Conservation (phyloP, 1,139 yeast species). For the Yamadazyma conglobata region DNA sequence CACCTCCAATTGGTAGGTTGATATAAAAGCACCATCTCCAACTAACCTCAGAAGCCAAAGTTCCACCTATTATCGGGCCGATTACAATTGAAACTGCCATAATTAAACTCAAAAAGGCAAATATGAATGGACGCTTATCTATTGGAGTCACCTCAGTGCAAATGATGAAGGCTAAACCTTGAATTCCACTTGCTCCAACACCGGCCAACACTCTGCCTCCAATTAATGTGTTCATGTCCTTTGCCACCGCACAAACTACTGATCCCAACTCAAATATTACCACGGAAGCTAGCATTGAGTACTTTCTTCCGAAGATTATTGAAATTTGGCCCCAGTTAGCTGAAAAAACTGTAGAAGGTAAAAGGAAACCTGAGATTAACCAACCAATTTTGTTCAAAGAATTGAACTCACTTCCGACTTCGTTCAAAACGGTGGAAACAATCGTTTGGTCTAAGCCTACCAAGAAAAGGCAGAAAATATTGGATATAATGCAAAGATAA, state of each 20-base stretch:
- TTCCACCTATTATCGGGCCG: constrained; percentile 58
- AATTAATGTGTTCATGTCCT: constrained; percentile 32
- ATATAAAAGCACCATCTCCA: constrained; percentile 85
- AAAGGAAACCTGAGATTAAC: constrained; percentile 57
- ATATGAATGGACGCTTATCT: constrained; percentile 23
- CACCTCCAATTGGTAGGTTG: constrained; percentile 37
- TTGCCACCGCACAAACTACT: constrained; percentile 35
- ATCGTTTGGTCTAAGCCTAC: constrained; percentile 43
- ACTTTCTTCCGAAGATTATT: constrained; percentile 46
- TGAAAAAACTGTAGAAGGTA: constrained; percentile 36
- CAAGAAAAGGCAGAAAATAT: constrained; percentile 31
- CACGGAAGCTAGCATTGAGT: constrained; percentile 33
- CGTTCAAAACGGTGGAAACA: constrained; percentile 33
- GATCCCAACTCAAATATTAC: constrained; percentile 37
- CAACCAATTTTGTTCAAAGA: constrained; percentile 56
- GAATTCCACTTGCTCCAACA: constrained; percentile 33
- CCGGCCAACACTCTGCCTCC: constrained; percentile 39
- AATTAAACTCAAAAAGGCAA: constrained; percentile 42
- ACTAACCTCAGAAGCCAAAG: constrained; percentile 37
- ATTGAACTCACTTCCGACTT: constrained; percentile 36
- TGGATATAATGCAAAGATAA: constrained; percentile 23
- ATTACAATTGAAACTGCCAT: constrained; percentile 45
- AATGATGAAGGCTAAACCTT: constrained; percentile 25
- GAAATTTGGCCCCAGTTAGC: constrained; percentile 41
- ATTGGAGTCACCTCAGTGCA: constrained; percentile 29